Evolutionary conservation across 805 yeast species (phyloP).

Genomic region (Saturnispora bothae): DNA sequence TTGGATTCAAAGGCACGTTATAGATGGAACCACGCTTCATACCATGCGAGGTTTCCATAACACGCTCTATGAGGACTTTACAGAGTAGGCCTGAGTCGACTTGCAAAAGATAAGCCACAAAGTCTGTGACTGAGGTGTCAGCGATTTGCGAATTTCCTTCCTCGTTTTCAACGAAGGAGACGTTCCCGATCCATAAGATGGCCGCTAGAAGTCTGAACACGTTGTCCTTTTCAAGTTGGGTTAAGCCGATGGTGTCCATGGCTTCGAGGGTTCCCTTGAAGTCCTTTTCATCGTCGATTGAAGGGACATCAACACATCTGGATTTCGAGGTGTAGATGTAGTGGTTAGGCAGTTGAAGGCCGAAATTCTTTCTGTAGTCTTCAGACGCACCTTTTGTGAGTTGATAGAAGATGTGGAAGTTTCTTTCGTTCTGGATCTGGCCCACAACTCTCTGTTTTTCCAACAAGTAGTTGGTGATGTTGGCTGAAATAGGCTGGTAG

Average conservation of each 20-base stretch:
- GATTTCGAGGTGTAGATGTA: constrained; percentile 82
- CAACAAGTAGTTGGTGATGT: constrained; percentile 85
- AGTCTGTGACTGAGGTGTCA: constrained; percentile 86
- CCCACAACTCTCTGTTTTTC: constrained; percentile 97
- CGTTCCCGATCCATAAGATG: constrained; percentile 89
- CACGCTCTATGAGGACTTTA: constrained; percentile 65
- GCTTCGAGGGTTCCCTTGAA: constrained; percentile 58
- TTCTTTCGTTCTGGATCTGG: constrained; percentile 85
- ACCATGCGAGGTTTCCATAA: constrained; percentile 86
- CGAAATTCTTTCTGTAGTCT: constrained; percentile 69
- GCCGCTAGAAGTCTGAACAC: constrained; percentile 79
- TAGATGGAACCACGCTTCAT: constrained; percentile 84
- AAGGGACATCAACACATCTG: constrained; percentile 75
- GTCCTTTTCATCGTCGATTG: constrained; percentile 76
- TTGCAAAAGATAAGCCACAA: constrained; percentile 83
- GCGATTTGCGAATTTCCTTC: constrained; percentile 76
- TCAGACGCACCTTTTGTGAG: constrained; percentile 87
- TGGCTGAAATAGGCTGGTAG: constrained; percentile 89
- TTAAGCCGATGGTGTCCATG: constrained; percentile 78
- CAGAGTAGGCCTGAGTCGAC: constrained; percentile 60
- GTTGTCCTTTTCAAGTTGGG: constrained; percentile 77
- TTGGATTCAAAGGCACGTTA: constrained; percentile 84
- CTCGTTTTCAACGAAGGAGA: constrained; percentile 75
- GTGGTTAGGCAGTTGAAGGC: constrained; percentile 90
- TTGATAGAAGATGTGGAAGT: constrained; percentile 95